Evolutionary conservation across 83 land plant species (phyloP).

Genomic region (Diphasiastrum complanatum): DNA sequence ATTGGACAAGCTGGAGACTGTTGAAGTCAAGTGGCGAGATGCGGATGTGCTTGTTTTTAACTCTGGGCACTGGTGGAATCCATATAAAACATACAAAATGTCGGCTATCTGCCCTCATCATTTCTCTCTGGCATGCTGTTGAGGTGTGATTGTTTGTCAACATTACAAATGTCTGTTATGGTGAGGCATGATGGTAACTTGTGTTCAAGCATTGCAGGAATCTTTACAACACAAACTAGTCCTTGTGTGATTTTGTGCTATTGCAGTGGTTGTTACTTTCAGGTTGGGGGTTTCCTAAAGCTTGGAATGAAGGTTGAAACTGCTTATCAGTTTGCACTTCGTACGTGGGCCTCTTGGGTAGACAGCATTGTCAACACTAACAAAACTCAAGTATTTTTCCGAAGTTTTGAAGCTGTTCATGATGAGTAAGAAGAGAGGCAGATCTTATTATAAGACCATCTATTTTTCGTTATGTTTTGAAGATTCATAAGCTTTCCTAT

Average conservation of each 20-base stretch:
- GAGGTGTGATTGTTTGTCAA: not conserved
- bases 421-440: conserved; percentile 49
- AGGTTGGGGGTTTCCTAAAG: conserved; percentile 52
- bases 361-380: conserved; percentile 45
- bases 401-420: conserved; percentile 79
- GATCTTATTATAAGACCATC: not conserved
- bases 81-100: conserved; percentile 23
- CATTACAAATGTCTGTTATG: too few species aligned
- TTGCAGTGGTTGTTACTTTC: conserved; percentile 96
- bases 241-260: too few species aligned
- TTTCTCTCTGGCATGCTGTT: not conserved
- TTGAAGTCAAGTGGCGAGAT: conserved; percentile 17
- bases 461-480: too few species aligned
- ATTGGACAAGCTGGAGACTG: conserved; percentile 30
- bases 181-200: too few species aligned
- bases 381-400: conserved; percentile 71
- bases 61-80: conserved; percentile 42
- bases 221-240: too few species aligned
- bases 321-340: conserved; percentile 59
- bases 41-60: conserved; percentile 38
- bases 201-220: too few species aligned
- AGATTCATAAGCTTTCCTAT: too few species aligned
- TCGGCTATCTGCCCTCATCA: too few species aligned
- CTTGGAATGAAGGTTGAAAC: conserved; percentile 63
- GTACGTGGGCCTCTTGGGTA: conserved; percentile 87